These are phyloP conservation scores for Pseudovirgaria hyperparasitica DNA, from an alignment of 2,329 filamentous ascomycete species.

Conservation along the genomic window DNA sequence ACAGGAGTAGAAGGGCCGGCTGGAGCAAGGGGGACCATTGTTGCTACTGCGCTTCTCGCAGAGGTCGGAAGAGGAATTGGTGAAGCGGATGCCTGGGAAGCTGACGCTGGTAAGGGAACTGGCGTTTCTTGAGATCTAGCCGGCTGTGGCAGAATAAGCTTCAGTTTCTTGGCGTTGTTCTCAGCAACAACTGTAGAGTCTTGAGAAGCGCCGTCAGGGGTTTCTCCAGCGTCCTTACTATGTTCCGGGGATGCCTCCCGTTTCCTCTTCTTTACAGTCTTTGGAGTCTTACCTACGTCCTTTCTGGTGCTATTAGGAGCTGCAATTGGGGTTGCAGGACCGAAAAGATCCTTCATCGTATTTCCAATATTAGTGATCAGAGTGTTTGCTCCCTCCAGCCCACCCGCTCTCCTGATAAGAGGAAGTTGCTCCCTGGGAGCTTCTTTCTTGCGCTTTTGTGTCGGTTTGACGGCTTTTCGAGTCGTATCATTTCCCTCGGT, in stretches of 20 bases:
- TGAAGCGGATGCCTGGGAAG: conserved; percentile 4
- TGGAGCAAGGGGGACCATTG: conserved; percentile 30
- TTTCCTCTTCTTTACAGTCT: conserved; percentile 40
- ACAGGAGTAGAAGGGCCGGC: conserved; percentile 25
- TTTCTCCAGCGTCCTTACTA: too few relatives aligned
- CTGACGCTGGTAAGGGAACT: conserved; percentile 5
- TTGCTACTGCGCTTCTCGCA: too few relatives aligned
- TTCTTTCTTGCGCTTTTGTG: conserved; percentile 4
- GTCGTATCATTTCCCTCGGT: too few relatives aligned
- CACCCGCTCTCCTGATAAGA: too few relatives aligned
- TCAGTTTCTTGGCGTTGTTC: conserved; percentile 3
- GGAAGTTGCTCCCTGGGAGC: too few relatives aligned
- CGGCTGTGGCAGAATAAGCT: conserved; percentile 9
- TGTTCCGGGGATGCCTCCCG: conserved; percentile 35
- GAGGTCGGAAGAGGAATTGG: too few relatives aligned
- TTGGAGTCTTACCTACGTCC: conserved; percentile 7
- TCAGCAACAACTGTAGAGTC: conserved; percentile 1
- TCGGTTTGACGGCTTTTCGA: too few relatives aligned
- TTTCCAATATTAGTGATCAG: conserved; percentile 13
- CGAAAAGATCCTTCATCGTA: conserved; percentile 17
- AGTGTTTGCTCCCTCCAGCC: too few relatives aligned
- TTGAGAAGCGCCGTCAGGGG: conserved; percentile 6
- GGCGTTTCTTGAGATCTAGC: too few relatives aligned
- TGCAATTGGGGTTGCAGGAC: conserved; percentile 1
- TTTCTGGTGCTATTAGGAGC: background rate